phyloP scores from a whole-genome alignment of 805 yeast species.

The Sungouiozyma ichnusensis region DNA sequence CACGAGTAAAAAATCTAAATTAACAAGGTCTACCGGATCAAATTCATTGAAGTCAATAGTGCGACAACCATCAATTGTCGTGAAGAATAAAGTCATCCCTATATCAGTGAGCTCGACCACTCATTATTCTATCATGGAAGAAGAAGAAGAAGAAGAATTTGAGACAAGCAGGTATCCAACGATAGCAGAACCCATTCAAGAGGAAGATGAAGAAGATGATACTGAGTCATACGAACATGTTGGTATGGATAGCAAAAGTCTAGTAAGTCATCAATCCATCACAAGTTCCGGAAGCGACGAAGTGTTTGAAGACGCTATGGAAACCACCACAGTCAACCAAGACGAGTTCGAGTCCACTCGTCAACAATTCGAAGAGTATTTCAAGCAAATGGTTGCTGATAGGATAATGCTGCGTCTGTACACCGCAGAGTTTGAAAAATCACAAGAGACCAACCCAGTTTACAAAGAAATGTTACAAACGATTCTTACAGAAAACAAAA shows the following conservation, averaged over 20 bases:
- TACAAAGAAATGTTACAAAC: slow-evolving; percentile 4
- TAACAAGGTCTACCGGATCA: slow-evolving; percentile 23
- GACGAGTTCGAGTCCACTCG: slow-evolving; percentile 1
- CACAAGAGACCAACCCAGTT: slow-evolving; percentile 8
- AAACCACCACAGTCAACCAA: not conserved
- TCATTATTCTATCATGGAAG: slow-evolving; percentile 21
- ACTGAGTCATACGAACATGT: not conserved
- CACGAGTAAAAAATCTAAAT: slow-evolving; percentile 2
- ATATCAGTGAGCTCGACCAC: slow-evolving; percentile 14
- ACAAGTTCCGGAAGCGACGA: slow-evolving; percentile 1
- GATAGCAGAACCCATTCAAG: slow-evolving; percentile 12
- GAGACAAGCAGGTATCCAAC: slow-evolving; percentile 11
- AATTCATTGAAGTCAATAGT: slow-evolving; percentile 18
- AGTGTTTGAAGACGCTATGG: not conserved
- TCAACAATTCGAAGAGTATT: slow-evolving; percentile 15
- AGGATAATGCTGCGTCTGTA: slow-evolving; percentile 23
- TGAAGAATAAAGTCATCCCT: slow-evolving; percentile 28
- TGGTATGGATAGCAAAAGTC: not conserved
- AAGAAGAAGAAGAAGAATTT: slow-evolving; percentile 15
- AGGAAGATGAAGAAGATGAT: slow-evolving; percentile 9
- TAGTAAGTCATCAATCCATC: not conserved
- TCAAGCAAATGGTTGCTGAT: slow-evolving; percentile 18
- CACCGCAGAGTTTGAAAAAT: slow-evolving; percentile 15
- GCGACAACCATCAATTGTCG: slow-evolving; percentile 29
- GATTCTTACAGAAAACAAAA: slow-evolving; percentile 2